Percentiles rank a stretch among this genome's conserved stretches.
These are phyloP conservation scores for Pichia manshurica DNA, from an alignment of 805 yeast genomes.

Conservation along the genomic window DNA sequence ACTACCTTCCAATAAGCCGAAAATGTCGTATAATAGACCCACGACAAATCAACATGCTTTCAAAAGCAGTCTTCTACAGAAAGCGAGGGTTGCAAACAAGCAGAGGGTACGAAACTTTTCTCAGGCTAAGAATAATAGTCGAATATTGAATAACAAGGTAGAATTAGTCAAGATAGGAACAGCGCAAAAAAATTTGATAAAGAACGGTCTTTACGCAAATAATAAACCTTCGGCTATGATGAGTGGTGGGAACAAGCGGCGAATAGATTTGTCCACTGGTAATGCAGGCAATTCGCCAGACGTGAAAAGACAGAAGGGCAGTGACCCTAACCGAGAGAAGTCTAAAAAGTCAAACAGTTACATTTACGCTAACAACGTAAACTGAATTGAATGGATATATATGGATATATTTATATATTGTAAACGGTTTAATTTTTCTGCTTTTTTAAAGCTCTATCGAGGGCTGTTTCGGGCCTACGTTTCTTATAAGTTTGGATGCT, in stretches of 20 bases:
- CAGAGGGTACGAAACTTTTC: slow-evolving; percentile 13
- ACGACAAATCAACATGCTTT: slow-evolving; percentile 11
- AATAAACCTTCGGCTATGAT: no score
- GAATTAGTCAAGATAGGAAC: slow-evolving; percentile 3
- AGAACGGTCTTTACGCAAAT: no score
- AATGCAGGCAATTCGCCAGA: neutral
- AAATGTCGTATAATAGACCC: neutral
- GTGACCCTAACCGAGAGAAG: neutral
- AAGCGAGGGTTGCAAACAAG: slow-evolving; percentile 27
- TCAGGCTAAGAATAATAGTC: neutral
- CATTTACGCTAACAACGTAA: neutral
- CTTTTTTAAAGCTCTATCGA: slow-evolving; percentile 20
- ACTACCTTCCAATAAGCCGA: slow-evolving; percentile 16
- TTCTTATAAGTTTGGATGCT: slow-evolving; percentile 19
- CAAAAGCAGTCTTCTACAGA: slow-evolving; percentile 28
- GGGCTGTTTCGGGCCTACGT: slow-evolving; percentile 13
- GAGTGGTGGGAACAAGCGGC: neutral
- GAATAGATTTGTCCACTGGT: neutral
- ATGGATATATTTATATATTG: neutral
- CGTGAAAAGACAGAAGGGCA: neutral
- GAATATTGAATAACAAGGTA: neutral
- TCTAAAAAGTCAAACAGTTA: slow-evolving; percentile 4
- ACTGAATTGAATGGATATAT: neutral
- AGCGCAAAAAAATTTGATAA: neutral
- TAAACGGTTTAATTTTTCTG: slow-evolving; percentile 1